These are phyloP conservation scores for Bullera alba DNA, from an alignment of 768 basidiomycete species.

Conservation along the genomic window DNA sequence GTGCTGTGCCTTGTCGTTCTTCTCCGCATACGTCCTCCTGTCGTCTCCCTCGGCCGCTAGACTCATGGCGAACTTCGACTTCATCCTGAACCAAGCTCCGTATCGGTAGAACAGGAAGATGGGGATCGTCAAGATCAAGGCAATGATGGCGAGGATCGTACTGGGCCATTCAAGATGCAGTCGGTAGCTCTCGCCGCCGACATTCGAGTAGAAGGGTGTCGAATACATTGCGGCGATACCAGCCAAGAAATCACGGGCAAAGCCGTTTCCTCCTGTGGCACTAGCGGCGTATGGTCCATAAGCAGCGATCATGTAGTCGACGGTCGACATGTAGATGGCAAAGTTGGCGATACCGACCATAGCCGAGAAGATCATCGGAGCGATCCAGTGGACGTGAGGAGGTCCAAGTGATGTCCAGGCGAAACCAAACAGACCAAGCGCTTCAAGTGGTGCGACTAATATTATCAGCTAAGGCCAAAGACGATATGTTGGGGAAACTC, in stretches of 20 bases:
- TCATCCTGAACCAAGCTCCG: slow-evolving; percentile 24
- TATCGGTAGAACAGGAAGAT: slow-evolving; percentile 32
- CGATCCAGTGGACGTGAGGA: slow-evolving; percentile 56
- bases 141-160: slow-evolving; percentile 29
- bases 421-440: slow-evolving; percentile 32
- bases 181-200: slow-evolving; percentile 10
- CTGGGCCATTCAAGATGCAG: slow-evolving; percentile 29
- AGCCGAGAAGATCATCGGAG: slow-evolving; percentile 55
- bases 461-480: too few species aligned
- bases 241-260: slow-evolving; percentile 38
- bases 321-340: slow-evolving; percentile 34
- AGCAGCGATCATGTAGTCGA: slow-evolving; percentile 36
- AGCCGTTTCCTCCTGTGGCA: slow-evolving; percentile 41
- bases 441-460: slow-evolving; percentile 27
- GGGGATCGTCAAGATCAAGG: slow-evolving; percentile 23
- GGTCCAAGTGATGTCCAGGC: slow-evolving; percentile 34
- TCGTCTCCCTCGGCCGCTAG: slow-evolving; percentile 18
- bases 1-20: too few species aligned
- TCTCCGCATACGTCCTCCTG: too few species aligned
- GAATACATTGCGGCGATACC: slow-evolving; percentile 38
- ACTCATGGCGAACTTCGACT: slow-evolving; percentile 25
- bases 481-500: too few species aligned
- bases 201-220: slow-evolving; percentile 25
- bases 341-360: slow-evolving; percentile 33
- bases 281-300: slow-evolving; percentile 39